phyloP scores from a whole-genome alignment of 805 yeast species.

The Candida rishiriensis region DNA sequence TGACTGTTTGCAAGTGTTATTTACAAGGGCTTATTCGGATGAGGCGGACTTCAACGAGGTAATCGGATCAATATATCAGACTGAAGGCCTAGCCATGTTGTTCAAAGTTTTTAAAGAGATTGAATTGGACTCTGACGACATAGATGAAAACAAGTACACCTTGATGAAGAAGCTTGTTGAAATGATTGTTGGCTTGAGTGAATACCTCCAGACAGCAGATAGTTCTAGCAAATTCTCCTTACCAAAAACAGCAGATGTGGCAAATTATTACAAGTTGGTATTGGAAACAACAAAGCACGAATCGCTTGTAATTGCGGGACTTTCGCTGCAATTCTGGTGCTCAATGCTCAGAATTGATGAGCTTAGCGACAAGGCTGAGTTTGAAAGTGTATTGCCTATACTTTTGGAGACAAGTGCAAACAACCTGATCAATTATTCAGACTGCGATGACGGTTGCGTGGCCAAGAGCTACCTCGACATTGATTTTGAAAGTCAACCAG shows the following conservation, averaged over 20 bases:
- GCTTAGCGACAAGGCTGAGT: constrained; percentile 52
- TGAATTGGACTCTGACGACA: constrained; percentile 59
- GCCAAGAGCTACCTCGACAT: constrained; percentile 67
- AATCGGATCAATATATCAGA: constrained; percentile 71
- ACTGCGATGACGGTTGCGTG: constrained; percentile 58
- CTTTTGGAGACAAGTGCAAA: constrained; percentile 73
- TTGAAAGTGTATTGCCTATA: constrained; percentile 55
- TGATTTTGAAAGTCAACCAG: constrained; percentile 87
- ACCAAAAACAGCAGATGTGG: constrained; percentile 56
- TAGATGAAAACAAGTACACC: constrained; percentile 70
- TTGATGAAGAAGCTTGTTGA: constrained; percentile 87
- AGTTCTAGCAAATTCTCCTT: constrained; percentile 26
- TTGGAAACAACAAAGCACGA: constrained; percentile 78
- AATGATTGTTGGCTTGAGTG: constrained; percentile 83
- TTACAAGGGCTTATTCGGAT: constrained; percentile 70
- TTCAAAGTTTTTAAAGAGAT: constrained; percentile 58
- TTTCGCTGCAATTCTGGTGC: constrained; percentile 93
- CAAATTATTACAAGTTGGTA: constrained; percentile 67
- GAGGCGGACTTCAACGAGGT: constrained; percentile 70
- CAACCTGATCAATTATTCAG: constrained; percentile 69
- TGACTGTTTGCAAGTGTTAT: constrained; percentile 84
- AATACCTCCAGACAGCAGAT: constrained; percentile 46
- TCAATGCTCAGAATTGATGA: constrained; percentile 80
- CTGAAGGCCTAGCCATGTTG: constrained; percentile 70
- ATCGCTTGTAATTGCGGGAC: constrained; percentile 83